Evolutionary conservation across 805 yeast genomes (phyloP), one percentile per base, ranked within the genome.

Genomic region (Saccharomycopsis olivae): DNA sequence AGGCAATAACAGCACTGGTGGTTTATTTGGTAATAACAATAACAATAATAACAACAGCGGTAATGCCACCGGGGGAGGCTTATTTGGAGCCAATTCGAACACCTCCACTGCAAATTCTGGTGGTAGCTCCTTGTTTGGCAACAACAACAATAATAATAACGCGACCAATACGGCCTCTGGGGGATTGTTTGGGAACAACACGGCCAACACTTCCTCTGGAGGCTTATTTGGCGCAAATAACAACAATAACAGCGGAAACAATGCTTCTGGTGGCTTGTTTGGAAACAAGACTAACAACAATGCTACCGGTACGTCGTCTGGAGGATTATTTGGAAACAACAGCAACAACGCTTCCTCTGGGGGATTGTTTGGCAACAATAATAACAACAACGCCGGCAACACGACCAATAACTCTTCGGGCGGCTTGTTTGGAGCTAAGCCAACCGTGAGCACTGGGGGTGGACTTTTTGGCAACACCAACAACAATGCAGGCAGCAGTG

Each of bases 91-190:
- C n/a, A 60, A 60, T 3, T 37, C 48, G 41, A 38, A 45, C 37
- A 13, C 36, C 17, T 34, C 10, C 38, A 50, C 38, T 31, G 43
- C 38, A 5, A 36, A 43, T 20, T 36, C 46, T n/a, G n/a, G n/a
- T 31, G 55, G 72, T 38, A 8, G 10, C 6, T 72, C 70, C 8
- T 44, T 68, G 14, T 66, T 65, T 55, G 71, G 72, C 13, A 53
- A 49, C 43, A 54, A 53, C 29, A 35, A 16, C 30, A 44, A 39
- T 33, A 36, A 31, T 29, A 52, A 43, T 38, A 36, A 33, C 20
- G 29, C 28, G n/a, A 23, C 14, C 29, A 40, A 8, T 24, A 49
- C 40, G 20, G 39, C 43, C 34, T 49, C 41, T 16, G 56, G 53
- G 21, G 57, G 64, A 1, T 49, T 62, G 14, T 64, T 70, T 58